phyloP scores from a whole-genome alignment of 192 early-diverging fungal species.

The Backusella mclennaniae region DNA sequence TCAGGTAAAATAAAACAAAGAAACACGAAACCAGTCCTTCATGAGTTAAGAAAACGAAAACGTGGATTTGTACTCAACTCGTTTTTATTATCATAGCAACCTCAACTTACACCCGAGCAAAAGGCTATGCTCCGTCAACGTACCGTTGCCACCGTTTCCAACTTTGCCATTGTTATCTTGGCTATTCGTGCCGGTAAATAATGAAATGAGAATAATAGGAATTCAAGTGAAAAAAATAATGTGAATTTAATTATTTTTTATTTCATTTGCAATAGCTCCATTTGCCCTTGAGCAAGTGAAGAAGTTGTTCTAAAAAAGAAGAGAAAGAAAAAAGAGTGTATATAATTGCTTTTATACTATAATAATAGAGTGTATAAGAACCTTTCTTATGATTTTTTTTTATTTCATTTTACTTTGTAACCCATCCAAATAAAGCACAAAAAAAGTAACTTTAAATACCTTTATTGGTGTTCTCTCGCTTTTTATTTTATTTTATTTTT shows the following conservation, averaged over 20 bases:
- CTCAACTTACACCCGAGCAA: slow-evolving; percentile 35
- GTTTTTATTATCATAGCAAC: slow-evolving; percentile 17
- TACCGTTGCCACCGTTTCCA: slow-evolving; percentile 32
- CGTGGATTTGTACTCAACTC: slow-evolving; percentile 6
- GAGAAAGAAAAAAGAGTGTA: neutral
- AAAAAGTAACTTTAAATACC: slow-evolving; percentile 9
- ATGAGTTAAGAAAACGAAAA: neutral
- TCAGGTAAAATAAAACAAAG: slow-evolving; percentile 19
- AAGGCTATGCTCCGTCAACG: slow-evolving; percentile 34
- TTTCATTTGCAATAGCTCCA: slow-evolving; percentile 6
- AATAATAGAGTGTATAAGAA: neutral
- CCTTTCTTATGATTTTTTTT: neutral
- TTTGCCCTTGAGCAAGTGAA: slow-evolving; percentile 22
- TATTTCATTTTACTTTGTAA: slow-evolving; percentile 1
- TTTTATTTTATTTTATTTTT: neutral
- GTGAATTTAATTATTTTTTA: neutral
- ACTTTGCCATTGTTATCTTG: slow-evolving; percentile 28
- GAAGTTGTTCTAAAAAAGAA: slow-evolving; percentile 11
- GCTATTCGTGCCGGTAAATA: slow-evolving; percentile 31
- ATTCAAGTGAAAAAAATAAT: neutral
- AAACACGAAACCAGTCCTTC: neutral
- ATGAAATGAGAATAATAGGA: neutral
- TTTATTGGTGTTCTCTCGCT: neutral
- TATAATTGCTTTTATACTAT: neutral
- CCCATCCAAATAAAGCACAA: slow-evolving; percentile 9